Conservation (phyloP, 1,139 yeast species). For the Taphrina communis region DNA sequence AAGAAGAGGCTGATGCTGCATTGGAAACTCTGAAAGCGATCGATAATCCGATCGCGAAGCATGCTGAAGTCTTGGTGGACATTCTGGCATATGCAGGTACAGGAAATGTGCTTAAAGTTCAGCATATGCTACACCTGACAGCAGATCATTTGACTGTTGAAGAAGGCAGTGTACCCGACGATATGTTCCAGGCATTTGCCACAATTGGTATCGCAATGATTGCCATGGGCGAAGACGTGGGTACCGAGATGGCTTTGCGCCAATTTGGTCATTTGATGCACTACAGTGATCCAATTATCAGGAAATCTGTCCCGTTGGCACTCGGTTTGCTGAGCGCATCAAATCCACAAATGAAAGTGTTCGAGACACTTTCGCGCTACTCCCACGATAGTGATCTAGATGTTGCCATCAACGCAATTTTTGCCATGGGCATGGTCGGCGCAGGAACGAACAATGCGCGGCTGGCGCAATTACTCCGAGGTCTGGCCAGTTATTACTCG, state of each 20-base stretch:
- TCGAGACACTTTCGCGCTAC: conserved; percentile 92
- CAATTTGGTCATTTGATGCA: conserved; percentile 96
- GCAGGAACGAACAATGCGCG: conserved; percentile 99
- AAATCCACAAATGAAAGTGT: conserved; percentile 95
- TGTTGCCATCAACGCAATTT: conserved; percentile 93
- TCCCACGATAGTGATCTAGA: conserved; percentile 95
- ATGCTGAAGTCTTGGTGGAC: conserved; percentile 86
- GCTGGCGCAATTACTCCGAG: conserved; percentile 91
- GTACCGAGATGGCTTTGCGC: conserved; percentile 95
- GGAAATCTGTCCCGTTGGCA: conserved; percentile 95
- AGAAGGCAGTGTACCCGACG: conserved; percentile 58
- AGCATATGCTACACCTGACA: conserved; percentile 85
- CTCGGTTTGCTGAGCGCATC: conserved; percentile 94
- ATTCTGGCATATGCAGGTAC: conserved; percentile 97
- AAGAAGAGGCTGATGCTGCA: conserved; percentile 91
- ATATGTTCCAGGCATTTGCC: conserved; percentile 72
- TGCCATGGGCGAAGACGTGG: conserved; percentile 98
- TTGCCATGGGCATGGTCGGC: conserved; percentile 97
- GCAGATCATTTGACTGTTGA: conserved; percentile 55
- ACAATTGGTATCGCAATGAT: conserved; percentile 93
- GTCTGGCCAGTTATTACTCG: conserved; percentile 88
- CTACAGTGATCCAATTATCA: conserved; percentile 89
- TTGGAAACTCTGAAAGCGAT: conserved; percentile 93
- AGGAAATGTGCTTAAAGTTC: conserved; percentile 95
- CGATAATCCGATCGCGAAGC: conserved; percentile 90